Conservation (phyloP, 352 stramenopile species). For the Globisporangium carolinianum region DNA sequence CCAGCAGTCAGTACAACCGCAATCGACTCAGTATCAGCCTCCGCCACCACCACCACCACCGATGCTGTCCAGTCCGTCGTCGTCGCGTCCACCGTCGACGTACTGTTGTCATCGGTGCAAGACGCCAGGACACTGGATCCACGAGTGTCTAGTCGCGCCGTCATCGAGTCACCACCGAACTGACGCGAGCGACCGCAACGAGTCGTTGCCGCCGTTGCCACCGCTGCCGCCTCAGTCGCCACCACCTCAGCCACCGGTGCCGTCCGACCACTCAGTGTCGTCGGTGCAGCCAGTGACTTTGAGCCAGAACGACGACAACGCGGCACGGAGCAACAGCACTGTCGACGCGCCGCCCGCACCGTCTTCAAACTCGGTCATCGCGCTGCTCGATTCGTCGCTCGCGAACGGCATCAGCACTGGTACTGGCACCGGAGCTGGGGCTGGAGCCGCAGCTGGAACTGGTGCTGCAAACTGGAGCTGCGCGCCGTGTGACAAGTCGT, state of each 20-base stretch:
- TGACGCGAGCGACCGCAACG: too few species aligned
- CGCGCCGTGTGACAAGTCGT: constrained; percentile 67
- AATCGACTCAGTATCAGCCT: constrained; percentile 17
- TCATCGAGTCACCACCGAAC: background rate
- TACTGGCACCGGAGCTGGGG: constrained; percentile 3
- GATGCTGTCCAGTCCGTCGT: constrained; percentile 14
- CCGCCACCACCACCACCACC: background rate
- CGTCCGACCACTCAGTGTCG: too few species aligned
- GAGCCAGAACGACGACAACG: too few species aligned
- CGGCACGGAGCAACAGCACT: too few species aligned
- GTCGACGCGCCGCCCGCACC: too few species aligned
- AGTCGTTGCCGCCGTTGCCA: too few species aligned
- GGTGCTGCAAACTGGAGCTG: constrained; percentile 30
- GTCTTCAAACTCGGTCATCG: too few species aligned
- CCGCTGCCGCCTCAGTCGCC: too few species aligned
- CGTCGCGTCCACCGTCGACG: constrained; percentile 26
- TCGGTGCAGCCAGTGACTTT: too few species aligned
- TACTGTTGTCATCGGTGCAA: constrained; percentile 80
- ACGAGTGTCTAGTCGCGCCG: constrained; percentile 46
- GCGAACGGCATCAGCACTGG: constrained; percentile 3
- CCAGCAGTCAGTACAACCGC: constrained; percentile 12
- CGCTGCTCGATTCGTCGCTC: background rate
- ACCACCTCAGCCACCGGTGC: too few species aligned
- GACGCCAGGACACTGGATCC: constrained; percentile 73
- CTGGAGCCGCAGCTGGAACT: background rate